phyloP scores from a whole-genome alignment of 129 eudicot genomes.

The Arctium minus region DNA sequence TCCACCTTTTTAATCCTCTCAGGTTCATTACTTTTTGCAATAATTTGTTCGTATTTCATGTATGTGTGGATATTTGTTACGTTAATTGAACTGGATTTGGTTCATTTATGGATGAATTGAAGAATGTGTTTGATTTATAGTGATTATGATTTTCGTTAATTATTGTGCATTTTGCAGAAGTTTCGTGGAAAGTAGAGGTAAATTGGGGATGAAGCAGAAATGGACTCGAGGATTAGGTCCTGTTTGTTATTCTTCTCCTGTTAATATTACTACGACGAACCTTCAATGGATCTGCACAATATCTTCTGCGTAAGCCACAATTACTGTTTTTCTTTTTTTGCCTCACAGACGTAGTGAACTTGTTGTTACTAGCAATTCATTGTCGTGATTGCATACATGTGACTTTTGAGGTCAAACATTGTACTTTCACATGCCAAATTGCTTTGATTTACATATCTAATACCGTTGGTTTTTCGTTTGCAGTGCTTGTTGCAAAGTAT shows the following conservation, averaged over 20 bases:
- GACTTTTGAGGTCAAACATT: conserved; percentile 14
- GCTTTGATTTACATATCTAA: neutral
- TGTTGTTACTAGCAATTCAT: neutral
- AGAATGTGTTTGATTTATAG: neutral
- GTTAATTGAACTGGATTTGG: neutral
- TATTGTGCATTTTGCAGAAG: conserved; percentile 33
- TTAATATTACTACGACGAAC: conserved; percentile 43
- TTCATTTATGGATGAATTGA: neutral
- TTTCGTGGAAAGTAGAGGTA: conserved; percentile 9
- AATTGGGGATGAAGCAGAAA: conserved; percentile 27
- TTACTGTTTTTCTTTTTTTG: neutral
- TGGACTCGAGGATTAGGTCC: conserved; percentile 32
- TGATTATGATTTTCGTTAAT: neutral
- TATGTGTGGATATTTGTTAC: neutral
- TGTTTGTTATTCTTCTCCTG: conserved; percentile 56
- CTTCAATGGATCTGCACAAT: conserved; percentile 73
- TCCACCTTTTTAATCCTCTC: conserved; percentile 27
- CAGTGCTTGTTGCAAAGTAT: neutral
- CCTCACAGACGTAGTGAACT: neutral
- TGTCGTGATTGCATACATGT: neutral
- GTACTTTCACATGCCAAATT: neutral
- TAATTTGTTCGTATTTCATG: neutral
- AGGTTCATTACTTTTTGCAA: conserved; percentile 20
- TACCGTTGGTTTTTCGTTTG: neutral
- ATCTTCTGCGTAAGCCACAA: conserved; percentile 48